Conservation (phyloP, 805 yeast genomes). For the Yamadazyma paraphyllophila region DNA sequence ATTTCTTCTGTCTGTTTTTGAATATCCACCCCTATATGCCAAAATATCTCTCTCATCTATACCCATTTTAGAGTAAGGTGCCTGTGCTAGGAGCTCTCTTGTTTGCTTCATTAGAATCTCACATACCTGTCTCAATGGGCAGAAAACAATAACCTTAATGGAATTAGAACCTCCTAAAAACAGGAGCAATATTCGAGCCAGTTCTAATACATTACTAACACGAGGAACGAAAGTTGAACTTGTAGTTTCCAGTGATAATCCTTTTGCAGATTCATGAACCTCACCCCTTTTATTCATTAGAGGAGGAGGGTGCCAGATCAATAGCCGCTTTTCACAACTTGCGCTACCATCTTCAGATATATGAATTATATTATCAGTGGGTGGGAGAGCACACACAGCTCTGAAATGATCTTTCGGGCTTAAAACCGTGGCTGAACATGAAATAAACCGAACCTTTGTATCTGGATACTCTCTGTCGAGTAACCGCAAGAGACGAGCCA, state of each 20-base stretch:
- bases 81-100: constrained; percentile 46
- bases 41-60: constrained; percentile 56
- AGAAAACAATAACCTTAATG: constrained; percentile 84
- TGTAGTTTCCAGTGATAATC: neutral
- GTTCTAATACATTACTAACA: constrained; percentile 68
- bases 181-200: constrained; percentile 70
- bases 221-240: constrained; percentile 34
- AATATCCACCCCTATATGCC: constrained; percentile 95
- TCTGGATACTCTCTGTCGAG: constrained; percentile 42
- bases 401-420: constrained; percentile 73
- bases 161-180: constrained; percentile 52
- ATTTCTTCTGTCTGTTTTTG: constrained; percentile 77
- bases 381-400: constrained; percentile 64
- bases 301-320: constrained; percentile 84
- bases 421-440: constrained; percentile 91
- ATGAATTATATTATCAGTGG: constrained; percentile 46
- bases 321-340: constrained; percentile 66
- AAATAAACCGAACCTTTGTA: constrained; percentile 52
- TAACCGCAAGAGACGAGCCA: constrained; percentile 75
- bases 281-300: constrained; percentile 57
- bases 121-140: constrained; percentile 81
- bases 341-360: constrained; percentile 87
- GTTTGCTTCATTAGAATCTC: constrained; percentile 87
- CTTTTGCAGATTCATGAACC: constrained; percentile 10
- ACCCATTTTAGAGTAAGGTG: constrained; percentile 41